Base-by-base conservation (phyloP, 164 flowering plant species). In the Vitis rupestris region DNA sequence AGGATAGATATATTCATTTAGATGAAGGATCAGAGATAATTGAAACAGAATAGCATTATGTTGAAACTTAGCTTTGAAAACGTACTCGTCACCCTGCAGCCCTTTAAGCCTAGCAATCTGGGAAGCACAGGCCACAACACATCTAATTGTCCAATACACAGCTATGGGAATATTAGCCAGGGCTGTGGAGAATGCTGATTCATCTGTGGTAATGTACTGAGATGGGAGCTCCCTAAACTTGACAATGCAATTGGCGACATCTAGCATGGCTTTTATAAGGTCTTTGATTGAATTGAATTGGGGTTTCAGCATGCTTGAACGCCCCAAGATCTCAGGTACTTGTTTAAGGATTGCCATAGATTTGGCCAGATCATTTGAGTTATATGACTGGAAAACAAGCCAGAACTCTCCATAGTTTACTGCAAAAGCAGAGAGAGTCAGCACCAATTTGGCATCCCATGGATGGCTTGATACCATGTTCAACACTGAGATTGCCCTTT, bases 81-180 rank as follows among this genome's bases (percentile, higher is more conserved):
- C 83, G 48, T 80, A 84, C 88, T 82, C 80, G 10, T 68, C 70
- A 10, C 81, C 76, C 71, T 6, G 27, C 44, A 77, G 37, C 19
- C 79, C 75, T 12, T 68, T 73, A 29, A 82, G 77, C 66, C 73
- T 59, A 1, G 74, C 68, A 44, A 84, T 71, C 53, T 81, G 84
- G 13, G 83, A 53, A 1, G 81, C 74, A n/a, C 90, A 81, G 9
- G 81, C 82, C 59, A 86, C 72, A 16, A 78, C 67, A 51, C 87
- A 76, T 47, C 87, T 60, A 29, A 85, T 71, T 48, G 85, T 76
- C 88, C 88, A 86, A 59, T 85, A 85, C 49, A 79, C 88, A 59
- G 85, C 83, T 58, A 74, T 58, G 0, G 90, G 84, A 11, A 84
- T 62, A 19, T 76, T 78, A 31, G 71, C 58, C 50, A 50, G 58